Evolutionary conservation across 139 green algal genomes (phyloP).

Genomic region (Asterochloris erici): DNA sequence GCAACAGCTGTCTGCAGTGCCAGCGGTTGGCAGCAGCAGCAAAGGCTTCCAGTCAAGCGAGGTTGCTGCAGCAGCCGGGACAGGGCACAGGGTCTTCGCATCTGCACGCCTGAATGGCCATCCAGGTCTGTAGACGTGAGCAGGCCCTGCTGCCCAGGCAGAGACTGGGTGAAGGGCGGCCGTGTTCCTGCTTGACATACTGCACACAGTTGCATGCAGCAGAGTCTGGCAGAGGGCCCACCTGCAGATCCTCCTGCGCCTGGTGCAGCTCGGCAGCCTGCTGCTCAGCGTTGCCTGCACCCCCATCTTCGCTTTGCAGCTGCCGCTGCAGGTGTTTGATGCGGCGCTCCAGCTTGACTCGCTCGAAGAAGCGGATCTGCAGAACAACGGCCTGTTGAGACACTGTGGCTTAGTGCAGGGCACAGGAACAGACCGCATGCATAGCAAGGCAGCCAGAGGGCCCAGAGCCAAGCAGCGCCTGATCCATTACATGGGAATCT

Average conservation of each 20-base stretch:
- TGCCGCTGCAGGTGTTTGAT: conserved; percentile 45
- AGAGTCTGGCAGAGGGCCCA: neutral
- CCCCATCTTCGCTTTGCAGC: neutral
- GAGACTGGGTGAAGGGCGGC: too few species aligned
- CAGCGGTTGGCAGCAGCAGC: too few species aligned
- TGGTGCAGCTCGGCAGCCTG: conserved; percentile 23
- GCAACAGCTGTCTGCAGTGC: too few species aligned
- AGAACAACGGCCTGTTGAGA: neutral
- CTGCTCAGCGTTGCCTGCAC: neutral
- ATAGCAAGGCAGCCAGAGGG: neutral
- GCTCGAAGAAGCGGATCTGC: conserved; percentile 85
- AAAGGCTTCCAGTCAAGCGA: too few species aligned
- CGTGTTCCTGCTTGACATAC: too few species aligned
- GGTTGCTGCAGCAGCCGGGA: too few species aligned
- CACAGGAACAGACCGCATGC: neutral
- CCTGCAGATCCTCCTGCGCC: conserved; percentile 54
- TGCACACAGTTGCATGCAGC: too few species aligned
- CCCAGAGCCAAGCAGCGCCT: neutral
- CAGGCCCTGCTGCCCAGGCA: too few species aligned
- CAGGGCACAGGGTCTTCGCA: too few species aligned
- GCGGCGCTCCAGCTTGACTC: conserved; percentile 77
- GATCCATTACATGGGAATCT: neutral
- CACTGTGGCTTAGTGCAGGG: neutral
- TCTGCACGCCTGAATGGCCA: too few species aligned
- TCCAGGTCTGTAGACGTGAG: too few species aligned